A percentile compares a stretch with the other conserved stretches of the same genome.
phyloP scores from a whole-genome alignment of 2,329 filamentous ascomycete genomes.

The Torrubiella hemipterigena region DNA sequence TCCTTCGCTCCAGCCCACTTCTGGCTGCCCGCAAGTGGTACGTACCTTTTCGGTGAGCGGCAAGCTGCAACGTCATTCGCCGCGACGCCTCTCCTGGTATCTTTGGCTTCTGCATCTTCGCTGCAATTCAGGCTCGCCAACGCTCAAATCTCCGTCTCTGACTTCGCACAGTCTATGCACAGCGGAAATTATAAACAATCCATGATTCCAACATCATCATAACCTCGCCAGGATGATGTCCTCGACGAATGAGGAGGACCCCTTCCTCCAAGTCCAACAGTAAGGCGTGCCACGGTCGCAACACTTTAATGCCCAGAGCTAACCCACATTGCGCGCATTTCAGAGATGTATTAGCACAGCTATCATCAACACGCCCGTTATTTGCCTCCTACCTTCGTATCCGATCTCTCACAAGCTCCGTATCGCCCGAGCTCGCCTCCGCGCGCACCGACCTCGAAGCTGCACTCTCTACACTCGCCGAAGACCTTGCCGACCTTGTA shows the following conservation, averaged over 20 bases:
- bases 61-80: slow-evolving; percentile 18
- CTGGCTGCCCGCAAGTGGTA: too few species aligned
- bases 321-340: slow-evolving; percentile 3
- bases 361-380: slow-evolving; percentile 69
- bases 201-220: slow-evolving; percentile 10
- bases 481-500: slow-evolving; percentile 81
- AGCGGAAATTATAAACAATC: slow-evolving; percentile 2
- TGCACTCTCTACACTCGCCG: slow-evolving; percentile 55
- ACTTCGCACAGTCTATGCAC: not conserved
- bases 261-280: slow-evolving; percentile 63
- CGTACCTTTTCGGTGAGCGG: too few species aligned
- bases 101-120: too few species aligned
- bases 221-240: slow-evolving; percentile 48
- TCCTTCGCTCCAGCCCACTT: too few species aligned
- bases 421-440: slow-evolving; percentile 74
- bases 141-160: too few species aligned
- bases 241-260: slow-evolving; percentile 55
- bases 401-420: slow-evolving; percentile 64
- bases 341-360: slow-evolving; percentile 80
- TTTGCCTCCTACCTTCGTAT: slow-evolving; percentile 96
- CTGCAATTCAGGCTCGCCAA: too few species aligned
- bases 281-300: slow-evolving; percentile 21
- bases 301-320: slow-evolving; percentile 1
- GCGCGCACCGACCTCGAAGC: slow-evolving; percentile 58
- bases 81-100: too few species aligned